Base-by-base conservation (phyloP, 257 asterid species). In the Nemophila menziesii region DNA sequence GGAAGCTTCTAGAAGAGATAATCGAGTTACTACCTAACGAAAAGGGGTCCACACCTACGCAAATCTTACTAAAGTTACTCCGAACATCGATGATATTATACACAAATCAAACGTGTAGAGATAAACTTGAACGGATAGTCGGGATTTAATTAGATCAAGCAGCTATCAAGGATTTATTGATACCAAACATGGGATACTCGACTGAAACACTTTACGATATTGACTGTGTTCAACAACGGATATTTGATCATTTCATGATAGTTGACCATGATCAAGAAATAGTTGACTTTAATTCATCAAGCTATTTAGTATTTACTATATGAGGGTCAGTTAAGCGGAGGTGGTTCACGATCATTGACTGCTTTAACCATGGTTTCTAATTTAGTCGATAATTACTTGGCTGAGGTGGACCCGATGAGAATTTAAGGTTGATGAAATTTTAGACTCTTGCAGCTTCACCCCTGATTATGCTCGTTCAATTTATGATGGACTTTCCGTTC, bases 161-260 rank as follows among this genome's bases (percentile, higher is more conserved):
- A 9, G 37, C 75, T 0, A 5, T 90, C 33, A 93, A 85, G 18
- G 96, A 85, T 51, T 48, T 90, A 11, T 57, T 90, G 36, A 69
- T 90, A 20, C 96, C 96, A 2, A 85, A 79, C 38, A 39, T 73
- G 55, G 93, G 79, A 0, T 72, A 67, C 19, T 65, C 78, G 0
- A 80, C 54, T 2, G 99, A 90, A 22, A 77, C 92, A 0, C 22
- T 79, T 20, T 89, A 84, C 24, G 98, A 89, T 23, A 61, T 81
- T 0, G 94, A 89, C 33, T 84, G 95, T 38, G 74, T 84, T 21
- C n/a, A n/a, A n/a, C 98, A 89, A 54, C 71, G 98, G 72, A 84
- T 84, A 61, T 72, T 89, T 5, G 96, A 89, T 5, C 93, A 84
- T 62, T 89, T 89, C 56, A 46, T 84, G 64, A 50, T 78, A n/a